These are phyloP conservation scores for Abrus pulchellus DNA, from an alignment of 306 rosid species.

Conservation along the genomic window DNA sequence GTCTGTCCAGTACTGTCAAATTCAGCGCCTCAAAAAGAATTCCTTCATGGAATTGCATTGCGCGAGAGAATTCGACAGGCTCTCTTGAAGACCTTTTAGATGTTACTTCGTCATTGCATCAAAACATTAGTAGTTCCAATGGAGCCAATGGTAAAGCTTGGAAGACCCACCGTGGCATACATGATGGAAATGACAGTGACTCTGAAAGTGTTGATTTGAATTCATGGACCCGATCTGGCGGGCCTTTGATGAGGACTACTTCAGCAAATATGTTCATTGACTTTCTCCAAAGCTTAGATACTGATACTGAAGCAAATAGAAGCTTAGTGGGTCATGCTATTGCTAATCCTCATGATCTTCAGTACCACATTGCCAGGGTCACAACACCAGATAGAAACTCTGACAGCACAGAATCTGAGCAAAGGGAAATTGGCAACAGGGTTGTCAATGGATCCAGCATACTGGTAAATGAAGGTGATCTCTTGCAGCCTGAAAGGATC, in stretches of 20 bases:
- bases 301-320: slow-evolving; percentile 67
- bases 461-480: slow-evolving; percentile 81
- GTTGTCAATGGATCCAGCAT: slow-evolving; percentile 67
- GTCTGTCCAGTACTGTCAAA: slow-evolving; percentile 61
- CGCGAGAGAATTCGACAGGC: slow-evolving; percentile 92
- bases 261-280: slow-evolving; percentile 82
- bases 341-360: slow-evolving; percentile 54
- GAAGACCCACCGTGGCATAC: slow-evolving; percentile 58
- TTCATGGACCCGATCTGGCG: slow-evolving; percentile 94
- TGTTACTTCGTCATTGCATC: slow-evolving; percentile 65
- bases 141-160: slow-evolving; percentile 58
- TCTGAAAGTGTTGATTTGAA: slow-evolving; percentile 68
- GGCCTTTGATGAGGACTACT: slow-evolving; percentile 93
- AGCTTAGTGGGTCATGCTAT: slow-evolving; percentile 45
- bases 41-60: slow-evolving; percentile 98
- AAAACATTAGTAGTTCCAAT: slow-evolving; percentile 47
- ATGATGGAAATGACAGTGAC: slow-evolving; percentile 84
- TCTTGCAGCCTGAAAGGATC: slow-evolving; percentile 90
- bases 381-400: slow-evolving; percentile 66
- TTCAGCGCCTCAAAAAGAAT: slow-evolving; percentile 89
- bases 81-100: slow-evolving; percentile 85
- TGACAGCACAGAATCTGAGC: slow-evolving; percentile 62
- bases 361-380: slow-evolving; percentile 62
- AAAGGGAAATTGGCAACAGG: slow-evolving; percentile 61
- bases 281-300: slow-evolving; percentile 80